Conservation (phyloP, 495 filamentous ascomycete genomes). For the Podospora pseudocomata region DNA sequence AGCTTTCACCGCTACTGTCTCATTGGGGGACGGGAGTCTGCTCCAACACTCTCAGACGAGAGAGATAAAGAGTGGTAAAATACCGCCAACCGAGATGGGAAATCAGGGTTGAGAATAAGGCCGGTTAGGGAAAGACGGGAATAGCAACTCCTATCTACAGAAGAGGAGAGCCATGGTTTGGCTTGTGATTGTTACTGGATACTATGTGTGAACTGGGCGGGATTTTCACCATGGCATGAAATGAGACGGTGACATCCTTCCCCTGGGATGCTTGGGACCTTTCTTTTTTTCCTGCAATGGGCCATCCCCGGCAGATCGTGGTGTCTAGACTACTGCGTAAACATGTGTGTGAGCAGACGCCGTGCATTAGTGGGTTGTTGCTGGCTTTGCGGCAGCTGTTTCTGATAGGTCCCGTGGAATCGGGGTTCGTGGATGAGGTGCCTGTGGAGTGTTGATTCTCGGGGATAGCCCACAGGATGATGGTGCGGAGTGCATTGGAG, state of each 20-base stretch:
- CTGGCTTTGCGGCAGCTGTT: not conserved
- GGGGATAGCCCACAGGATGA: not conserved
- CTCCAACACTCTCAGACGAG: no score
- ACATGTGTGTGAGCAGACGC: not conserved
- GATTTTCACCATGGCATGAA: not conserved
- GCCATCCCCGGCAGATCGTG: not conserved
- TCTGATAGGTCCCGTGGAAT: not conserved
- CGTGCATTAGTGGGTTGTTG: not conserved
- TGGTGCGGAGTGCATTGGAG: not conserved
- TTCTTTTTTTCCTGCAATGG: not conserved
- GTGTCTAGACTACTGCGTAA: not conserved
- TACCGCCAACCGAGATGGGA: conserved; percentile 11
- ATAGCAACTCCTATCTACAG: not conserved
- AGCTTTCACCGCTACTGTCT: not conserved
- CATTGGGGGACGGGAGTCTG: no score
- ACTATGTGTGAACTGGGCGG: not conserved
- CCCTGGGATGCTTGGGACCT: not conserved
- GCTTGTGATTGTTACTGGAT: not conserved
- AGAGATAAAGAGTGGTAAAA: not conserved
- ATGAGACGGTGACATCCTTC: not conserved
- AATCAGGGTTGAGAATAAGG: not conserved
- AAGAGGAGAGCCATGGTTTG: not conserved
- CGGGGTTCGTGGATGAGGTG: not conserved
- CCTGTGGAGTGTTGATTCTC: not conserved
- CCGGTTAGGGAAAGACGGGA: not conserved